phyloP scores from a whole-genome alignment of 169 alveolate genomes.

The Theileria annulata region DNA sequence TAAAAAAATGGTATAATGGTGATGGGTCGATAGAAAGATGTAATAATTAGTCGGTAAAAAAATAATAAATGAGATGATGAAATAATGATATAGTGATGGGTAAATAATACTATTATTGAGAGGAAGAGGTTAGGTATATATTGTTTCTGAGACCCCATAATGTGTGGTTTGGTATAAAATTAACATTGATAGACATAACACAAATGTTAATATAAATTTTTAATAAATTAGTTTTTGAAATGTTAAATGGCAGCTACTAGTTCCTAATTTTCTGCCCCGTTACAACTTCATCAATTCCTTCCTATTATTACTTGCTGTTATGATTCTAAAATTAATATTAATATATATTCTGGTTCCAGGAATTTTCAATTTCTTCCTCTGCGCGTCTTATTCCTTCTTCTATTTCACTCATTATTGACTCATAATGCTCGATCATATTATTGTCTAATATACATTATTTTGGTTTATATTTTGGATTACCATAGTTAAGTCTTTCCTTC shows the following conservation, averaged over 20 bases:
- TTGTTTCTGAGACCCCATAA: conserved; percentile 25
- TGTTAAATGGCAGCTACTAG: background rate
- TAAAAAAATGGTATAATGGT: background rate
- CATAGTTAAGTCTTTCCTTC: conserved; percentile 62
- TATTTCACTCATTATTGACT: conserved; percentile 51
- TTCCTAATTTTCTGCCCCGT: background rate
- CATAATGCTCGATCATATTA: conserved; percentile 66
- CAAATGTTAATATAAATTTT: background rate
- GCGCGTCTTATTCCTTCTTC: conserved; percentile 57
- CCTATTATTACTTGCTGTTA: background rate
- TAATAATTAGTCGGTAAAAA: background rate
- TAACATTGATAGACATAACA: conserved; percentile 1
- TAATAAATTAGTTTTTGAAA: background rate
- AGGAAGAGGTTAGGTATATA: background rate
- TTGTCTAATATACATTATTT: conserved; percentile 14
- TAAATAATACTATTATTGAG: background rate
- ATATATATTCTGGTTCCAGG: conserved; percentile 34
- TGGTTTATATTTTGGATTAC: conserved; percentile 4
- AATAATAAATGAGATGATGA: background rate
- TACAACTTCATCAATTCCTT: background rate
- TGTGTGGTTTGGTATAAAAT: conserved; percentile 19
- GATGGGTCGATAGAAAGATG: background rate
- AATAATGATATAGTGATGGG: background rate
- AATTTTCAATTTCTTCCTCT: conserved; percentile 37
- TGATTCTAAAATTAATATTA: background rate